A percentile compares a stretch with the other conserved stretches of the same genome.
phyloP scores from a whole-genome alignment of 208 protist species.

The Leishmania tropica region DNA sequence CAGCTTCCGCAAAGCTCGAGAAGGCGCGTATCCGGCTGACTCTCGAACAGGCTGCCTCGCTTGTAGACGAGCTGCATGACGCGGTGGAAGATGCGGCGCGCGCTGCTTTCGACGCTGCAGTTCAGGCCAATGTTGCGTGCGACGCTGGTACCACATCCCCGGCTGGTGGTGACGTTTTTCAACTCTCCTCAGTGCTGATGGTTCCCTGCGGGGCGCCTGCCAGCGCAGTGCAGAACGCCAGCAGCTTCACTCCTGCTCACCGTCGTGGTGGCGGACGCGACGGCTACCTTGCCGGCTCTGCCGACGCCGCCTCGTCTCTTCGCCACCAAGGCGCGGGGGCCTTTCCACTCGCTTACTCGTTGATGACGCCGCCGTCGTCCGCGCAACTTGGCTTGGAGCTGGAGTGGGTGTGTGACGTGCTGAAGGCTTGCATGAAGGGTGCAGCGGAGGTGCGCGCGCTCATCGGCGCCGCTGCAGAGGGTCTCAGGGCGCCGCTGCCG shows the following conservation, averaged over 20 bases:
- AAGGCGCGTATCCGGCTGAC: conserved; percentile 44
- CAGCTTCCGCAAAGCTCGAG: conserved; percentile 50
- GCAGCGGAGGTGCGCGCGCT: conserved; percentile 32
- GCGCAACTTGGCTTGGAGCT: conserved; percentile 34
- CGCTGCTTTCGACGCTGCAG: conserved; percentile 36
- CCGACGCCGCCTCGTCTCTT: not conserved
- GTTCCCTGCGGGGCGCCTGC: not conserved
- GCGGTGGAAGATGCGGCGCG: conserved; percentile 55
- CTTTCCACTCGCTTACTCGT: not conserved
- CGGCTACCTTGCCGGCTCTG: not conserved
- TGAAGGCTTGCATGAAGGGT: conserved; percentile 59
- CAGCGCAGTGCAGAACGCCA: not conserved
- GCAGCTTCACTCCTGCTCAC: conserved; percentile 11
- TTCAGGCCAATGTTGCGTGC: not conserved
- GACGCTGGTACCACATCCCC: not conserved
- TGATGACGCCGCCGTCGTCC: not conserved
- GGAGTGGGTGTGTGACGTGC: conserved; percentile 62
- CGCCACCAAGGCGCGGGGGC: not conserved
- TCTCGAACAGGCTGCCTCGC: conserved; percentile 37
- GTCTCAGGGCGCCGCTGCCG: conserved; percentile 12
- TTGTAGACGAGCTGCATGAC: conserved; percentile 47
- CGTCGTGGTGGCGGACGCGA: not conserved
- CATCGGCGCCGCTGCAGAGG: conserved; percentile 17
- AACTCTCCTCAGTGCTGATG: not conserved
- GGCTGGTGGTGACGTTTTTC: not conserved